Percentiles rank a stretch among this genome's conserved stretches.
Conservation (phyloP, 2,329 filamentous ascomycete genomes). For the Penicillium sp. region DNA sequence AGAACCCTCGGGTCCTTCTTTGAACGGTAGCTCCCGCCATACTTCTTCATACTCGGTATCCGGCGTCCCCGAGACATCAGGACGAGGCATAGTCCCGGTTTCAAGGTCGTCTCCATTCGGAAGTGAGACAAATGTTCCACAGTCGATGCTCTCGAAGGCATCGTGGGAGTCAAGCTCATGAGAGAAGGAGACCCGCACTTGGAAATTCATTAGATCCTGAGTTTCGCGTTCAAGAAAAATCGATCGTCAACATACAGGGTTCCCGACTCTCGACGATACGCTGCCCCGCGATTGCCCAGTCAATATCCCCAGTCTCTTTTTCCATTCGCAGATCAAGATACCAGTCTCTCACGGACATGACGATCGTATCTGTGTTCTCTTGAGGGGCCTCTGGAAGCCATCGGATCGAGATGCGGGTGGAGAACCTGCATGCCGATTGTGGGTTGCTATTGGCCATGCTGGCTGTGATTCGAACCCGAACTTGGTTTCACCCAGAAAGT, state of each 20-base stretch:
- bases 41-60: constrained; percentile 64
- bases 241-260: constrained; percentile 31
- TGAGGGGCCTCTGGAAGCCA: constrained; percentile 45
- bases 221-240: neutral
- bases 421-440: constrained; percentile 27
- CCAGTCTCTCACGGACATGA: constrained; percentile 46
- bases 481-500: neutral
- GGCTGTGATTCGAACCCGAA: too few relatives aligned
- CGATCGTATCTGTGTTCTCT: constrained; percentile 48
- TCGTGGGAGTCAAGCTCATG: constrained; percentile 43
- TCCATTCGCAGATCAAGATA: constrained; percentile 48
- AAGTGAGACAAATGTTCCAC: constrained; percentile 40
- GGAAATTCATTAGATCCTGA: neutral
- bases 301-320: constrained; percentile 36
- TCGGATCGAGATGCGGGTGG: constrained; percentile 46
- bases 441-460: constrained; percentile 13
- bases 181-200: constrained; percentile 41
- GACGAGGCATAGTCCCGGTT: constrained; percentile 41
- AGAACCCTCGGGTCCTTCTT: constrained; percentile 29
- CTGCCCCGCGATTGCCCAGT: constrained; percentile 49
- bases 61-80: constrained; percentile 34
- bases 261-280: constrained; percentile 38
- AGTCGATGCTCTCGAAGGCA: constrained; percentile 36
- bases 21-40: constrained; percentile 56
- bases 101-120: constrained; percentile 46